A percentile compares a stretch with the other conserved stretches of the same genome.
phyloP scores from a whole-genome alignment of 164 flowering plant species.

The Sedum album region DNA sequence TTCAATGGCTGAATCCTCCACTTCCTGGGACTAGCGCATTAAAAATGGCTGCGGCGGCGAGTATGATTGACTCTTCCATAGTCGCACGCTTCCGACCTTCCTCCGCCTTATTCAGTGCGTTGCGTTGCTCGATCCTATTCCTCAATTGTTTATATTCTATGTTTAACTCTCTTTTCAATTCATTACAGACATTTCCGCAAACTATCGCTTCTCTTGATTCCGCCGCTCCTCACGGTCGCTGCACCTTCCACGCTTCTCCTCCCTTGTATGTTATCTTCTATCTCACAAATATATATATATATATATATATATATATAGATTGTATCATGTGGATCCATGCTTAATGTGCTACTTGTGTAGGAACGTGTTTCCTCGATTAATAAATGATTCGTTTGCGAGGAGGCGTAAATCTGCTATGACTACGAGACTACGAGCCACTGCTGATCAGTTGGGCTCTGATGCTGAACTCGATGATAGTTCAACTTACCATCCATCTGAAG shows the following conservation, averaged over 20 bases:
- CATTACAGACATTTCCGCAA: background rate
- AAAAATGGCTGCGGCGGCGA: background rate
- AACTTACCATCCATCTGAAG: conserved; percentile 74
- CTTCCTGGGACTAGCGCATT: background rate
- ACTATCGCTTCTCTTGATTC: background rate
- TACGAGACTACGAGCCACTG: conserved; percentile 33
- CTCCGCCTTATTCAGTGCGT: conserved; percentile 15
- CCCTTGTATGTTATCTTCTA: background rate
- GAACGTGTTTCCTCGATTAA: conserved; percentile 27
- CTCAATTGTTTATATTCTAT: background rate
- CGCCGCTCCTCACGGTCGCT: background rate
- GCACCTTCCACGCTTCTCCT: conserved; percentile 1
- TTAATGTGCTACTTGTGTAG: conserved; percentile 20
- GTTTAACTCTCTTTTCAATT: background rate
- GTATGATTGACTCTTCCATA: conserved; percentile 38
- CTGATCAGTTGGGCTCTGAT: conserved; percentile 32
- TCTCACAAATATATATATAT: too few relatives aligned
- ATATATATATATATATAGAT: too few relatives aligned
- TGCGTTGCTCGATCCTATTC: background rate
- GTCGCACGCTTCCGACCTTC: conserved; percentile 34
- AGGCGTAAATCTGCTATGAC: conserved; percentile 17
- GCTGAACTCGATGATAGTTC: conserved; percentile 39
- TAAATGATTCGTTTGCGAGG: conserved; percentile 12
- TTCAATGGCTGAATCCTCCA: background rate
- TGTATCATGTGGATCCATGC: background rate